These are phyloP conservation scores for Populus nigra DNA, from an alignment of 345 rosid genomes.

Conservation along the genomic window DNA sequence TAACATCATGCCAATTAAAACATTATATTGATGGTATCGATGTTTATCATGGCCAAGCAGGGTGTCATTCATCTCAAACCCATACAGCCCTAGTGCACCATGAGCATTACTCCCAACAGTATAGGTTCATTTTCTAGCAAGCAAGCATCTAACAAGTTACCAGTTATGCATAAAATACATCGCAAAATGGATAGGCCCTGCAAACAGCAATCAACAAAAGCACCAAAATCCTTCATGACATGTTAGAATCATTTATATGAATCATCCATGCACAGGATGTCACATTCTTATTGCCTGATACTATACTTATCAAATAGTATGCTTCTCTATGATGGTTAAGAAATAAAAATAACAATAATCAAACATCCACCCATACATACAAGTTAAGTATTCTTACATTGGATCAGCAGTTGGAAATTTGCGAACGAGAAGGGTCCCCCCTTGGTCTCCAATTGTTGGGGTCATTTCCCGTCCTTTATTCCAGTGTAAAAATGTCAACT, in stretches of 20 bases:
- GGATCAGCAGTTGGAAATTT: slow-evolving; percentile 67
- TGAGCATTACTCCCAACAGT: neutral
- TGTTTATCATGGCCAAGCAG: neutral
- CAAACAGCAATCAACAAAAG: neutral
- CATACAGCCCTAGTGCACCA: neutral
- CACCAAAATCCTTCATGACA: neutral
- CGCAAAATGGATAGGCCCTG: neutral
- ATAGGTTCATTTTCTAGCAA: neutral
- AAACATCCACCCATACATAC: neutral
- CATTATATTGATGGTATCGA: neutral
- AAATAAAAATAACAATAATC: neutral
- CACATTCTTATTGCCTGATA: neutral
- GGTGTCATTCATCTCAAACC: neutral
- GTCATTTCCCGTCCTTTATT: slow-evolving; percentile 69
- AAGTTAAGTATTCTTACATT: slow-evolving; percentile 39
- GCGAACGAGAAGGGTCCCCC: slow-evolving; percentile 84
- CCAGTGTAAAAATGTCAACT: slow-evolving; percentile 68
- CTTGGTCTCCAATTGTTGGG: slow-evolving; percentile 53
- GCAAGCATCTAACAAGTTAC: neutral
- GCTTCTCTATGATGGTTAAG: neutral
- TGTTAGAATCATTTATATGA: neutral
- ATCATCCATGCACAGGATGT: neutral
- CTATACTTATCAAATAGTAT: neutral
- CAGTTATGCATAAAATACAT: neutral
- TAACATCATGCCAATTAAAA: neutral